A percentile compares a stretch with the other conserved stretches of the same genome.
phyloP scores from a whole-genome alignment of 805 yeast species.

The Pichia occidentalis region DNA sequence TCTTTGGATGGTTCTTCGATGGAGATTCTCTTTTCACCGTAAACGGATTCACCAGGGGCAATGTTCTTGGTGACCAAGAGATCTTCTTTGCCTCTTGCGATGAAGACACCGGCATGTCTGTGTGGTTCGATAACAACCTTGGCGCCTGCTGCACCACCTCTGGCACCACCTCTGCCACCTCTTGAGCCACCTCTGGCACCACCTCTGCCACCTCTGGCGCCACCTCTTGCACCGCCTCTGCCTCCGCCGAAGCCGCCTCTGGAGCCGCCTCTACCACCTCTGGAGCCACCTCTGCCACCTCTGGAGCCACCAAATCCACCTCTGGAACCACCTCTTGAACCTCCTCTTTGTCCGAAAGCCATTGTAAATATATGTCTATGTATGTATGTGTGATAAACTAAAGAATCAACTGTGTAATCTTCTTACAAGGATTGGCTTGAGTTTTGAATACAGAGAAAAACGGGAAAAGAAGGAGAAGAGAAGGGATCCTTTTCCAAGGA shows the following conservation, averaged over 20 bases:
- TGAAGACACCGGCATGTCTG: conserved; percentile 97
- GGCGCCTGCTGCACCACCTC: conserved; percentile 92
- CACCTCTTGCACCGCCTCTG: conserved; percentile 47
- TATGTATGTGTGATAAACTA: conserved; percentile 4
- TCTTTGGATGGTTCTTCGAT: conserved; percentile 89
- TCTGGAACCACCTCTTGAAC: conserved; percentile 37
- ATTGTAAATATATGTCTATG: conserved; percentile 29
- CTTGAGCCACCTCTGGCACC: conserved; percentile 53
- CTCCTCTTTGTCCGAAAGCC: conserved; percentile 50
- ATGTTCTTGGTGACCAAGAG: conserved; percentile 91
- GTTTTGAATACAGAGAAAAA: too few relatives aligned
- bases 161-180: conserved; percentile 55
- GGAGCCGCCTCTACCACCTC: conserved; percentile 33
- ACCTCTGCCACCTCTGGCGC: conserved; percentile 53
- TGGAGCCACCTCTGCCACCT: conserved; percentile 33
- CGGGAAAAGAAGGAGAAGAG: too few relatives aligned
- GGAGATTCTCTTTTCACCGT: conserved; percentile 95
- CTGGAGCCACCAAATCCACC: conserved; percentile 24
- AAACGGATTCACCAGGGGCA: conserved; percentile 98
- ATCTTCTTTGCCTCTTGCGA: conserved; percentile 99
- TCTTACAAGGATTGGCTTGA: too few relatives aligned
- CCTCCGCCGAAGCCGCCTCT: conserved; percentile 48
- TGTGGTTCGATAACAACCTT: conserved; percentile 98
- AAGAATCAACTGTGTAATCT: too few relatives aligned
- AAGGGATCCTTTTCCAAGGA: too few relatives aligned